These are phyloP conservation scores for Pleochaeta shiraiana DNA, from an alignment of 2,329 filamentous ascomycete genomes.

Conservation along the genomic window DNA sequence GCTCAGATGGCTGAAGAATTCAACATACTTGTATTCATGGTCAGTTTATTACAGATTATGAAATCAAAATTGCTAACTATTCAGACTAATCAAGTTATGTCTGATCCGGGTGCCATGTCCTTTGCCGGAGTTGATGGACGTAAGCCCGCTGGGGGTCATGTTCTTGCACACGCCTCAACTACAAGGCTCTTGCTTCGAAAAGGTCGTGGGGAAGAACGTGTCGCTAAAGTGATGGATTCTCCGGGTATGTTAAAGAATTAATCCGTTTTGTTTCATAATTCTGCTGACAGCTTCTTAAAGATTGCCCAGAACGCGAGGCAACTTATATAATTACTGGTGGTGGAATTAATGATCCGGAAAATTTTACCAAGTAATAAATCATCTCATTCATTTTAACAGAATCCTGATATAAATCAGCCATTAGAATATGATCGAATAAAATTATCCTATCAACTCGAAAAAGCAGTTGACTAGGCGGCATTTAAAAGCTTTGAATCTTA, in stretches of 20 bases:
- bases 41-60: slow-evolving; percentile 13
- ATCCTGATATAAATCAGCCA: too few relatives aligned
- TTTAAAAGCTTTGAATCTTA: too few relatives aligned
- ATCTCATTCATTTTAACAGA: too few relatives aligned
- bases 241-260: slow-evolving; percentile 26
- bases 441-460: too few relatives aligned
- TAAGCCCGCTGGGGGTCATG: slow-evolving; percentile 44
- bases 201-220: slow-evolving; percentile 45
- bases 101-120: slow-evolving; percentile 44
- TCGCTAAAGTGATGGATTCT: slow-evolving; percentile 46
- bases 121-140: slow-evolving; percentile 46
- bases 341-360: slow-evolving; percentile 45
- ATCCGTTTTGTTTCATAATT: not conserved
- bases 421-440: too few relatives aligned
- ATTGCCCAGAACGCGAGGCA: slow-evolving; percentile 45
- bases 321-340: slow-evolving; percentile 50
- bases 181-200: slow-evolving; percentile 45
- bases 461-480: too few relatives aligned
- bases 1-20: slow-evolving; percentile 48
- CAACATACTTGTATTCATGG: slow-evolving; percentile 42
- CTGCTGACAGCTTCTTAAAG: slow-evolving; percentile 19
- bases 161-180: slow-evolving; percentile 45
- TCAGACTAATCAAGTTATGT: slow-evolving; percentile 49
- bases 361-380: slow-evolving; percentile 15
- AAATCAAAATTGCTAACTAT: not conserved